Evolutionary conservation across 176 grass and related monocot species (phyloP).

Genomic region (Oryza meyeriana): DNA sequence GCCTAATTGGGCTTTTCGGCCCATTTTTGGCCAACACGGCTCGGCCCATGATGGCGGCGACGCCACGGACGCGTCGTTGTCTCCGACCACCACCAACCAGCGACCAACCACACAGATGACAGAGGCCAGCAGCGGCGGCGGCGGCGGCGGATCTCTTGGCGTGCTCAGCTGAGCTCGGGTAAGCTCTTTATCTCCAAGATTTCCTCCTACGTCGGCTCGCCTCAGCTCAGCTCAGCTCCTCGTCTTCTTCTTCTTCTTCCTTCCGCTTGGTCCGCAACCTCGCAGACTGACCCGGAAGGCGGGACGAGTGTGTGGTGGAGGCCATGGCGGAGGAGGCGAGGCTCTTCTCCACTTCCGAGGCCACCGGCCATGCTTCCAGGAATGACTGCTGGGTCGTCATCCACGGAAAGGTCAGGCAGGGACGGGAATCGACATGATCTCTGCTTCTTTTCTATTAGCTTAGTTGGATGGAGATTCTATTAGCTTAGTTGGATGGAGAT

Average conservation of each 20-base stretch:
- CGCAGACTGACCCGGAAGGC: background rate
- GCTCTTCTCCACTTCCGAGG: conserved; percentile 50
- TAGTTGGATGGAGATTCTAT: too few species aligned
- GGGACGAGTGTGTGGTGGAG: background rate
- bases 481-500: background rate
- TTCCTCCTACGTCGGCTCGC: background rate
- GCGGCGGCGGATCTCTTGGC: conserved; percentile 15
- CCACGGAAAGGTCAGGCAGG: conserved; percentile 60
- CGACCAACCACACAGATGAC: background rate
- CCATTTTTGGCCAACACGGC: too few species aligned
- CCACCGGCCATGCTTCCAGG: conserved; percentile 49
- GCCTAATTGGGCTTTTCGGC: too few species aligned
- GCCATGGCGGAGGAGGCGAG: conserved; percentile 41
- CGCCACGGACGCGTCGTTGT: background rate
- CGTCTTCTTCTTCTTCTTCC: background rate
- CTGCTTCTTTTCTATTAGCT: background rate
- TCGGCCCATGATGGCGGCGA: too few species aligned
- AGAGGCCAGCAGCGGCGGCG: too few species aligned
- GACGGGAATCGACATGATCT: background rate
- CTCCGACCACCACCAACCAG: conserved; percentile 1
- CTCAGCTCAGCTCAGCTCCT: background rate
- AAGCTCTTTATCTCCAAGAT: background rate
- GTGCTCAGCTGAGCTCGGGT: conserved; percentile 14
- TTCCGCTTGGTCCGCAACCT: background rate
- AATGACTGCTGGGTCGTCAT: conserved; percentile 76